These are phyloP conservation scores for Trichoderma simmonsii DNA, from an alignment of 2,329 filamentous ascomycete species.

Conservation along the genomic window DNA sequence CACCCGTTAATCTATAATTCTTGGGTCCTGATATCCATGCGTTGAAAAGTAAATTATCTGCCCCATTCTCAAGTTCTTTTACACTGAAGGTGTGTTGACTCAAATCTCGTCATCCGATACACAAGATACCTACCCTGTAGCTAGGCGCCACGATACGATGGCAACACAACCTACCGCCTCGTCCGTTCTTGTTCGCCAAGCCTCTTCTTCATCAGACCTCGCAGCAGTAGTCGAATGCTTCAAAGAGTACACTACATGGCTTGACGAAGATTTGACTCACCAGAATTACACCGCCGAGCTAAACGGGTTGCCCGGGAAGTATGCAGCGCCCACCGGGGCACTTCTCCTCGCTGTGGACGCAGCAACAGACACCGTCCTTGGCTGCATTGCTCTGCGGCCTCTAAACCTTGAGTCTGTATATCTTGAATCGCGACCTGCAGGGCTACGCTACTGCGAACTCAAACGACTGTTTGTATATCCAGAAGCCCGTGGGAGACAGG, in stretches of 20 bases:
- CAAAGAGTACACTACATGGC: constrained; percentile 27
- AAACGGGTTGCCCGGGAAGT: constrained; percentile 27
- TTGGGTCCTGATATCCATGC: rapidly evolving
- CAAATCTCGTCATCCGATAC: neutral
- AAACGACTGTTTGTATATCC: constrained; percentile 31
- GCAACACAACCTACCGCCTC: neutral
- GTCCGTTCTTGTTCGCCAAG: constrained; percentile 24
- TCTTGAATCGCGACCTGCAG: neutral
- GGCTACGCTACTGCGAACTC: constrained; percentile 25
- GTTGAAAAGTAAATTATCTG: neutral
- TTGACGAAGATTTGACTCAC: constrained; percentile 28
- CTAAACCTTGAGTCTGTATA: constrained; percentile 22
- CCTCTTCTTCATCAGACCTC: constrained; percentile 22
- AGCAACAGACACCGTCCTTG: constrained; percentile 22
- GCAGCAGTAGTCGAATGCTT: constrained; percentile 25
- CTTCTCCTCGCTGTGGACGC: constrained; percentile 26
- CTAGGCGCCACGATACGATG: neutral
- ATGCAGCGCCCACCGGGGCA: constrained; percentile 26
- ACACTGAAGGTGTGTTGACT: neutral
- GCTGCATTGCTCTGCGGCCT: constrained; percentile 28
- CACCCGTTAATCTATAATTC: neutral
- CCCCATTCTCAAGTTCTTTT: neutral
- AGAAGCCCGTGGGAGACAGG: constrained; percentile 25
- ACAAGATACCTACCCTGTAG: neutral
- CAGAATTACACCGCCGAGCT: constrained; percentile 28